Conservation (phyloP, 768 basidiomycete species). For the Suillus bovinus region DNA sequence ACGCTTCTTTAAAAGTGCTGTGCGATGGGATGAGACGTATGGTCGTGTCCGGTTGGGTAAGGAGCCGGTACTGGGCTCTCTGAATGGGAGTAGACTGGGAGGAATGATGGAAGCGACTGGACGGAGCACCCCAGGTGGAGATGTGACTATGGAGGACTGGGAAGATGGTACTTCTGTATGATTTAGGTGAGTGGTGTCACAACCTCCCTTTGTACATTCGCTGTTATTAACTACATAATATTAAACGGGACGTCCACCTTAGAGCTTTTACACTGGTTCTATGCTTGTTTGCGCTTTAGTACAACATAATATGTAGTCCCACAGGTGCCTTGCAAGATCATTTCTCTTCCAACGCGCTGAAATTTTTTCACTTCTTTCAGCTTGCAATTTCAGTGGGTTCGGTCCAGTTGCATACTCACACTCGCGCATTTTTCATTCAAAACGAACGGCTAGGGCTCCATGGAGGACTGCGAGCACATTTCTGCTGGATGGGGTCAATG, state of each 20-base stretch:
- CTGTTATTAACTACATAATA: not conserved
- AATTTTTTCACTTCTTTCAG: not conserved
- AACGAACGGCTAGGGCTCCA: not conserved
- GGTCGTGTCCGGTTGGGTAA: slow-evolving; percentile 25
- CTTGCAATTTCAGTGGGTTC: not conserved
- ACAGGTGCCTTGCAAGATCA: not conserved
- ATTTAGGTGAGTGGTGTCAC: slow-evolving; percentile 1
- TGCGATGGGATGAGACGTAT: slow-evolving; percentile 36
- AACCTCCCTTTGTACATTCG: not conserved
- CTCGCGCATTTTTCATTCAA: not conserved
- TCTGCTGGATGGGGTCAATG: too few species aligned
- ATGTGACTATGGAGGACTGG: slow-evolving; percentile 30
- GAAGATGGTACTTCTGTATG: slow-evolving; percentile 31
- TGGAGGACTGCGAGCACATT: not conserved
- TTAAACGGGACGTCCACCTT: not conserved
- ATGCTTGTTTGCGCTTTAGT: not conserved
- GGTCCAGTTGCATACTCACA: not conserved
- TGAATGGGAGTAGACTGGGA: slow-evolving; percentile 16
- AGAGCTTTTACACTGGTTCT: not conserved
- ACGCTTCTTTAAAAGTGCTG: slow-evolving; percentile 58
- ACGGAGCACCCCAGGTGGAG: slow-evolving; percentile 16
- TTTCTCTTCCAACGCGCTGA: not conserved
- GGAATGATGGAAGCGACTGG: slow-evolving; percentile 30
- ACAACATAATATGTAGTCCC: not conserved
- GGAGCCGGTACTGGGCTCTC: slow-evolving; percentile 24